These are phyloP conservation scores for Casuarina glauca DNA, from an alignment of 306 rosid species.

Conservation along the genomic window DNA sequence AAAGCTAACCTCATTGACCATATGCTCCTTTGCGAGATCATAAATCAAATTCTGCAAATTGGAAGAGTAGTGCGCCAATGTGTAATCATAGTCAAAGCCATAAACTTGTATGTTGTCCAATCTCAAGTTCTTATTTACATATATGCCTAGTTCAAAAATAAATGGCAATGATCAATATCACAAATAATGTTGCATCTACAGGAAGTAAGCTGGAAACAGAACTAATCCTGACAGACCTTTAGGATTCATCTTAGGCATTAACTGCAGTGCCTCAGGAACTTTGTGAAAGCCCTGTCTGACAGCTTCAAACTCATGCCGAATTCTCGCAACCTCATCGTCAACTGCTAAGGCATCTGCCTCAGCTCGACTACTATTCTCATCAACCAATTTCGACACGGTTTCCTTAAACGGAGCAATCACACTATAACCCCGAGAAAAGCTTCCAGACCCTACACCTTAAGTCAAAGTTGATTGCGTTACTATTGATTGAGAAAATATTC, in stretches of 20 bases:
- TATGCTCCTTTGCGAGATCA: constrained; percentile 82
- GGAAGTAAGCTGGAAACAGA: background rate
- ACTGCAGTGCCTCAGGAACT: constrained; percentile 60
- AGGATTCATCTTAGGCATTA: constrained; percentile 82
- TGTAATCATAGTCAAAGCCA: constrained; percentile 95
- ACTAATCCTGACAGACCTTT: constrained; percentile 50
- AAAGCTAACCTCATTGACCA: constrained; percentile 81
- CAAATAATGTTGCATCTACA: background rate
- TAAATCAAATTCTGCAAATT: constrained; percentile 85
- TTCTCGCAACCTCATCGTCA: constrained; percentile 49
- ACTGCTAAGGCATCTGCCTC: constrained; percentile 12
- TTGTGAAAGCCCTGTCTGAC: constrained; percentile 63
- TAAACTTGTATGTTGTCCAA: constrained; percentile 81
- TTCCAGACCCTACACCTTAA: constrained; percentile 43
- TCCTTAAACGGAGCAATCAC: constrained; percentile 30
- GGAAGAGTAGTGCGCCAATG: constrained; percentile 86
- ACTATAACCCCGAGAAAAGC: constrained; percentile 41
- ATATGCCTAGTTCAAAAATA: constrained; percentile 60
- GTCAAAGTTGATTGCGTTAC: background rate
- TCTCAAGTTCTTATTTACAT: constrained; percentile 81
- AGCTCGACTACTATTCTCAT: constrained; percentile 3
- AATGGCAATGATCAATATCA: constrained; percentile 19
- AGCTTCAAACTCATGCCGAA: constrained; percentile 63
- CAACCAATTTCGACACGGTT: constrained; percentile 24
- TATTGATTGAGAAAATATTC: no score